Conservation (phyloP, 1,284 basidiomycete species). For the Sanghuangporus weigelae region DNA sequence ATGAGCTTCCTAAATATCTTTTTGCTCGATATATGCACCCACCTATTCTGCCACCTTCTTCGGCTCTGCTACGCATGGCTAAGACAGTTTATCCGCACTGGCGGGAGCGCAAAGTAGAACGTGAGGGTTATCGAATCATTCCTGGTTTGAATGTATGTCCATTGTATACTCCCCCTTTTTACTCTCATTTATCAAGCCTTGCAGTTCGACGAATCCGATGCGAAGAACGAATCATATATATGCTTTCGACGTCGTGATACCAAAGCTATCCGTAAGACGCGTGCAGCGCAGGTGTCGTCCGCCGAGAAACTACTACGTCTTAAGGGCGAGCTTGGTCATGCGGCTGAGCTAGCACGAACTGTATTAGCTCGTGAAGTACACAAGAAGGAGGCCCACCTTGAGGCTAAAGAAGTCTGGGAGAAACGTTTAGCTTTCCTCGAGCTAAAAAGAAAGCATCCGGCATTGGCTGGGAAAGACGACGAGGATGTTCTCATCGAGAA, state of each 20-base stretch:
- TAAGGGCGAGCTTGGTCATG: constrained; percentile 69
- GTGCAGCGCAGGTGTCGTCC: constrained; percentile 82
- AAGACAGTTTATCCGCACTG: constrained; percentile 76
- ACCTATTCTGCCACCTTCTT: constrained; percentile 52
- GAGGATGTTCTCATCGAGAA: constrained; percentile 81
- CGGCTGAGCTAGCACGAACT: constrained; percentile 67
- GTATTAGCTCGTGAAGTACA: constrained; percentile 69
- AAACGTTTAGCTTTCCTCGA: constrained; percentile 72
- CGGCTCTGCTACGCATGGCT: constrained; percentile 56
- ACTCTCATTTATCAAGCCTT: constrained; percentile 6
- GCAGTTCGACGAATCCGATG: constrained; percentile 89
- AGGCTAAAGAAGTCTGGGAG: constrained; percentile 72
- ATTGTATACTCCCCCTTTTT: constrained; percentile 8
- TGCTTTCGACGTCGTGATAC: constrained; percentile 97
- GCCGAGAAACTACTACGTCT: constrained; percentile 85
- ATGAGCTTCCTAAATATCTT: constrained; percentile 47
- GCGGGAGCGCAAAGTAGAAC: constrained; percentile 70
- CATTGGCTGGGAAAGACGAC: constrained; percentile 66
- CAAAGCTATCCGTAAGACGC: constrained; percentile 92
- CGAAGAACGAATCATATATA: constrained; percentile 90
- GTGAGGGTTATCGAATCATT: constrained; percentile 62
- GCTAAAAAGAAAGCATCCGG: constrained; percentile 74
- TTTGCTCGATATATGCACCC: constrained; percentile 64
- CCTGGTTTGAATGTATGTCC: constrained; percentile 28
- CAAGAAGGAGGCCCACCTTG: constrained; percentile 62